Evolutionary conservation across 805 yeast species (phyloP).

Genomic region (Saturnispora besseyi): DNA sequence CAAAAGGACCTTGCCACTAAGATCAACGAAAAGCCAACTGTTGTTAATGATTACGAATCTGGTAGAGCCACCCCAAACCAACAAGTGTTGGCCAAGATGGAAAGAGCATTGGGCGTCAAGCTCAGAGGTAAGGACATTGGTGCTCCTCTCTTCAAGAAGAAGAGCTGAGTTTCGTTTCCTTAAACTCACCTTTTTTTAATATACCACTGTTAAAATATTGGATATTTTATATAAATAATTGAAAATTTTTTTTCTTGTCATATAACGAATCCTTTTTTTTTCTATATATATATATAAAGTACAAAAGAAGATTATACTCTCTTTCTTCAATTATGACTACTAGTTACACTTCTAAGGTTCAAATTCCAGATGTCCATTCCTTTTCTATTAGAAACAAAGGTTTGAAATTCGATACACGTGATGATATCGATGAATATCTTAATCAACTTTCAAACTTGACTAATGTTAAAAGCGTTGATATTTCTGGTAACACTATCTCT

Average conservation of each 20-base stretch:
- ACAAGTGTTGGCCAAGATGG: slow-evolving; percentile 85
- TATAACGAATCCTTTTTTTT: background rate
- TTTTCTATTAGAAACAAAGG: slow-evolving; percentile 69
- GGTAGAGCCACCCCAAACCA: slow-evolving; percentile 96
- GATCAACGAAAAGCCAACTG: slow-evolving; percentile 91
- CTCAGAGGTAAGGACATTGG: slow-evolving; percentile 96
- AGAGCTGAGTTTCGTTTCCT: slow-evolving; percentile 22
- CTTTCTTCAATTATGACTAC: slow-evolving; percentile 26
- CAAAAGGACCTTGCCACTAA: slow-evolving; percentile 96
- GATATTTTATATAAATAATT: background rate
- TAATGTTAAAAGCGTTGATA: slow-evolving; percentile 50
- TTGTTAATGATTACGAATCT: slow-evolving; percentile 92
- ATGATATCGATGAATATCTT: slow-evolving; percentile 65
- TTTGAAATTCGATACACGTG: slow-evolving; percentile 60
- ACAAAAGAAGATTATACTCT: background rate
- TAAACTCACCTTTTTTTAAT: background rate
- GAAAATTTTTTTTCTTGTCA: background rate
- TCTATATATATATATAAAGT: background rate
- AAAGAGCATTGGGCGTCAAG: slow-evolving; percentile 89
- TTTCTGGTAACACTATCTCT: slow-evolving; percentile 92
- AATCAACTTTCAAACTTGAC: slow-evolving; percentile 38
- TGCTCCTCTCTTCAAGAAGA: slow-evolving; percentile 63
- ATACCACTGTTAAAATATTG: background rate
- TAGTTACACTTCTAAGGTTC: slow-evolving; percentile 25
- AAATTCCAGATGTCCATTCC: slow-evolving; percentile 37